Evolutionary conservation across 257 asterid species (phyloP).

Genomic region (Buddleja alternifolia): DNA sequence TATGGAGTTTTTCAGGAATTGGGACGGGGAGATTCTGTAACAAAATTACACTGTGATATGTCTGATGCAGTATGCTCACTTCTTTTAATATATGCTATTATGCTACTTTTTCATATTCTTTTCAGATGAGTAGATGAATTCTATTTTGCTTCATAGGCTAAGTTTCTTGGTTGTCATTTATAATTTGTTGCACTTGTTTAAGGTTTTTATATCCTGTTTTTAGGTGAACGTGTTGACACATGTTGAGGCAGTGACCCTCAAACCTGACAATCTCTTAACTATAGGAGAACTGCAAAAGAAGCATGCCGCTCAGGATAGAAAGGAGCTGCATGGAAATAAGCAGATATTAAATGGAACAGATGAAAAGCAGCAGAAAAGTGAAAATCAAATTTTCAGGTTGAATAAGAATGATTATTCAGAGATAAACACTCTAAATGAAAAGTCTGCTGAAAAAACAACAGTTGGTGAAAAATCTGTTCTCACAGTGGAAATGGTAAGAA

Average conservation of each 20-base stretch:
- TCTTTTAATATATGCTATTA: too few species aligned
- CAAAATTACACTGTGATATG: conserved; percentile 52
- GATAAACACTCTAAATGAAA: too few species aligned
- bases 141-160: neutral
- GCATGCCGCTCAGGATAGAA: conserved; percentile 63
- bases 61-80: conserved; percentile 46
- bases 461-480: conserved; percentile 18
- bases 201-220: neutral
- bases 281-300: conserved; percentile 37
- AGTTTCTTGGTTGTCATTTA: too few species aligned
- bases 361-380: neutral
- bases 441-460: too few species aligned
- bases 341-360: neutral
- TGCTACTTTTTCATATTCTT: too few species aligned
- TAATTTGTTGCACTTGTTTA: too few species aligned
- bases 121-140: too few species aligned
- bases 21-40: conserved; percentile 60
- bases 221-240: conserved; percentile 84
- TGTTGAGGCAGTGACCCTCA: conserved; percentile 37
- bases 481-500: conserved; percentile 19
- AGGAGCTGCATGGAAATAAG: conserved; percentile 38
- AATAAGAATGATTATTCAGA: conserved; percentile 20
- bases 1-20: conserved; percentile 47
- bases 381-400: conserved; percentile 19
- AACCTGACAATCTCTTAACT: neutral